Conservation (phyloP, 2,329 filamentous ascomycete species). For the Nannizziopsis barbatae region DNA sequence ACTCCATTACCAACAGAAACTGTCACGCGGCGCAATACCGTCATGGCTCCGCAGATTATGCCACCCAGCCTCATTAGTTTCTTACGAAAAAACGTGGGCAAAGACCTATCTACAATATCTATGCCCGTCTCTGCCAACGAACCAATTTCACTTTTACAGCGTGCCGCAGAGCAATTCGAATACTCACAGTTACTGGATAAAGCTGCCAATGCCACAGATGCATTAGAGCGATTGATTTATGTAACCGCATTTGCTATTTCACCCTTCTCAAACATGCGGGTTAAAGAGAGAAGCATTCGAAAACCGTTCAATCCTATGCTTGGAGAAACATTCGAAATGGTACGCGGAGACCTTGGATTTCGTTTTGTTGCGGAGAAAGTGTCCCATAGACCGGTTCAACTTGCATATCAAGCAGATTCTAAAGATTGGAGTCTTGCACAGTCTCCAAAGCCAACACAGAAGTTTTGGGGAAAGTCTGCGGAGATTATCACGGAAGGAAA, state of each 20-base stretch:
- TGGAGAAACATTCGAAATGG: slow-evolving; percentile 87
- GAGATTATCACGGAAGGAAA: slow-evolving; percentile 90
- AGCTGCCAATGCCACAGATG: slow-evolving; percentile 47
- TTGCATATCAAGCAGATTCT: slow-evolving; percentile 87
- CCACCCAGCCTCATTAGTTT: slow-evolving; percentile 91
- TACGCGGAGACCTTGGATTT: slow-evolving; percentile 77
- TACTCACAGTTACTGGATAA: slow-evolving; percentile 75
- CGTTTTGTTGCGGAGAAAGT: slow-evolving; percentile 94
- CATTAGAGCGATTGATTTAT: slow-evolving; percentile 64
- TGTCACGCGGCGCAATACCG: slow-evolving; percentile 56
- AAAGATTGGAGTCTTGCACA: slow-evolving; percentile 77
- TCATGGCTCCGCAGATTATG: slow-evolving; percentile 61
- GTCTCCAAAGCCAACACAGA: slow-evolving; percentile 78
- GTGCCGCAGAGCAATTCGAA: slow-evolving; percentile 80
- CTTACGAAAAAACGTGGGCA: slow-evolving; percentile 92
- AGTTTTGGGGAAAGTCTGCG: slow-evolving; percentile 96
- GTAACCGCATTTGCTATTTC: slow-evolving; percentile 87
- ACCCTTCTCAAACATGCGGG: slow-evolving; percentile 65
- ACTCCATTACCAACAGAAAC: slow-evolving; percentile 61
- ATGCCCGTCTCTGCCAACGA: slow-evolving; percentile 98
- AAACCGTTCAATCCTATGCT: slow-evolving; percentile 97
- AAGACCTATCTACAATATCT: slow-evolving; percentile 89
- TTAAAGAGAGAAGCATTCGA: slow-evolving; percentile 81
- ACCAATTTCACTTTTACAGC: slow-evolving; percentile 75
- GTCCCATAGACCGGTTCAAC: slow-evolving; percentile 77